Evolutionary conservation across 768 basidiomycete genomes (phyloP), one percentile per base, ranked within the genome.

Genomic region (Mycena amicta): DNA sequence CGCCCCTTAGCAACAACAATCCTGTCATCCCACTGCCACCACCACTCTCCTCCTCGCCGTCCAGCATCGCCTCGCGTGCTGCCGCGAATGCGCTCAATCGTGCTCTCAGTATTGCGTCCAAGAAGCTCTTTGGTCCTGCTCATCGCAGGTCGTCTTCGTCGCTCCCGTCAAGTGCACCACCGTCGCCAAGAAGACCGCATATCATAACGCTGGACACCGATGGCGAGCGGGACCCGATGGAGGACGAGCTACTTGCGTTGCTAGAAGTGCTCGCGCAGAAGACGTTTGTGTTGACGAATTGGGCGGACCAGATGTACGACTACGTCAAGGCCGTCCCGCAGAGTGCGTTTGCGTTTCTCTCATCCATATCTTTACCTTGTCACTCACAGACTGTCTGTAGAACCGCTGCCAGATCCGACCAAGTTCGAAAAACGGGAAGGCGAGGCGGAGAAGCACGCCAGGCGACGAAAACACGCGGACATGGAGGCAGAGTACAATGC

Each of bases 191-290:
- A 28, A 76, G 85, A 37, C 76, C 79, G 6, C 86, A 83, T 46
- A 77, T 87, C 27, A 76, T 88, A 39, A 66, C 79, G 2, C 60
- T 77, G 51, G 81, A 78, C 50, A 75, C 73, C 4, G 79, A 79
- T 46, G 75, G 68, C 4, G 76, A 78, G 60, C 72, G 82, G 20
- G 88, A 91, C 66, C 88, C 88, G 1, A 75, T 90, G 64, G 94
- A 97, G 65, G 92, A 96, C 59, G 84, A 86, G 59, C 72, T 97
- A n/a, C 75, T 97, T n/a, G 84, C 79, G 2, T 72, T 75, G 20
- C 76, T 98, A 41, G 96, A 98, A 69, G 91, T 95, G 62, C 77
- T 95, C 3, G 96, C 95, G 30, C 93, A 97, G 80, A 99, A 98
- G 81, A 96, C 96, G 30, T 88, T 92, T 59, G 94, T 95, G 52